These are phyloP conservation scores for Lactarius tabidus DNA, from an alignment of 768 basidiomycete genomes.

Conservation along the genomic window DNA sequence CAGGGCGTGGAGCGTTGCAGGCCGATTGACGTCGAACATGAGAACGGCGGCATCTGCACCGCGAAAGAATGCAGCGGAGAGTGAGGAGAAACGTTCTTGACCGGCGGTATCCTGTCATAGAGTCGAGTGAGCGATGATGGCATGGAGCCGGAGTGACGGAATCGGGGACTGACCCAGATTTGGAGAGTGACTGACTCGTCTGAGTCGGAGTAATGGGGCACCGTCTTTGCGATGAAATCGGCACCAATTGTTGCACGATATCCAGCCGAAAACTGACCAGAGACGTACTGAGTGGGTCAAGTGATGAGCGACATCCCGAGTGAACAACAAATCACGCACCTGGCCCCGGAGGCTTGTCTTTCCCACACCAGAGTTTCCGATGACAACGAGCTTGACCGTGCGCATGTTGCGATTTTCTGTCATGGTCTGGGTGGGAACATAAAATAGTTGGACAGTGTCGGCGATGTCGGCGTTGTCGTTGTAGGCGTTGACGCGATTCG, in stretches of 20 bases:
- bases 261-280: slow-evolving; percentile 66
- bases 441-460: neutral
- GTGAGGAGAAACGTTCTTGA: slow-evolving; percentile 81
- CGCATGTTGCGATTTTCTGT: slow-evolving; percentile 40
- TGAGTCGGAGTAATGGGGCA: slow-evolving; percentile 55
- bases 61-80: slow-evolving; percentile 80
- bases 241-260: slow-evolving; percentile 86
- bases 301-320: neutral
- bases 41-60: slow-evolving; percentile 80
- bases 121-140: slow-evolving; percentile 11
- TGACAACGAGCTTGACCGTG: slow-evolving; percentile 76
- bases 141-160: neutral
- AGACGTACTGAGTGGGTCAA: slow-evolving; percentile 55
- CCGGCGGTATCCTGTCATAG: slow-evolving; percentile 70
- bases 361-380: slow-evolving; percentile 81
- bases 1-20: slow-evolving; percentile 54
- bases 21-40: slow-evolving; percentile 74
- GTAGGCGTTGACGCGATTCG: neutral
- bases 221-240: slow-evolving; percentile 78
- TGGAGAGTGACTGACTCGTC: slow-evolving; percentile 62
- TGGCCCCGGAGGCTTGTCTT: slow-evolving; percentile 77
- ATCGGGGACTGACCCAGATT: slow-evolving; percentile 49
- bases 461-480: neutral
- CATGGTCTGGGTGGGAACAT: neutral
- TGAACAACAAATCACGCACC: slow-evolving; percentile 38